Conservation (phyloP, 805 yeast species). For the Pichia nakasei region DNA sequence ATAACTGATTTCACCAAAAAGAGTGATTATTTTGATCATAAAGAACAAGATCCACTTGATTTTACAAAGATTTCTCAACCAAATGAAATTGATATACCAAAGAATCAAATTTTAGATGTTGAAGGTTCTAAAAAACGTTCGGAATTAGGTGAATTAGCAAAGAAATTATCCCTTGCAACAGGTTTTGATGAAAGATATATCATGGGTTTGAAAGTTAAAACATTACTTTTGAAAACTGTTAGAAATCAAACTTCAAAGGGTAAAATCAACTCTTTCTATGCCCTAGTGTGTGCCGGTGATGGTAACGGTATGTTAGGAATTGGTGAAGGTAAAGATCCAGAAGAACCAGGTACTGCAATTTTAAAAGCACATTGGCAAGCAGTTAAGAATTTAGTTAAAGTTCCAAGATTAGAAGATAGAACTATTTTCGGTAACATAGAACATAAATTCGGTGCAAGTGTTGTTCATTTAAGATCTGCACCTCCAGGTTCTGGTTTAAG, state of each 20-base stretch:
- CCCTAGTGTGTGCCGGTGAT: conserved; percentile 87
- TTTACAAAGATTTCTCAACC: conserved; percentile 21
- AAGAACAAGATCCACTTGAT: conserved; percentile 21
- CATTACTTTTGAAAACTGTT: conserved; percentile 68
- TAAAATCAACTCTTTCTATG: conserved; percentile 73
- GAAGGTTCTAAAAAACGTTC: conserved; percentile 17
- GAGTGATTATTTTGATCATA: conserved; percentile 71
- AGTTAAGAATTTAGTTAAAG: conserved; percentile 67
- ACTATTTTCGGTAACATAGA: conserved; percentile 82
- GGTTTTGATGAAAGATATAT: conserved; percentile 60
- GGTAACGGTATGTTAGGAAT: conserved; percentile 88
- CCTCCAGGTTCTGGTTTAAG: conserved; percentile 92
- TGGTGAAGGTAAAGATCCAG: conserved; percentile 89
- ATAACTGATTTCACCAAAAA: conserved; percentile 60
- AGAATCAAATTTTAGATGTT: conserved; percentile 15
- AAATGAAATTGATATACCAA: conserved; percentile 18
- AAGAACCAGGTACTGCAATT: conserved; percentile 65
- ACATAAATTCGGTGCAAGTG: conserved; percentile 79
- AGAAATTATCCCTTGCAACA: conserved; percentile 51
- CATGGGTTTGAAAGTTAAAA: conserved; percentile 51
- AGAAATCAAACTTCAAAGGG: conserved; percentile 91
- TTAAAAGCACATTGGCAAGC: conserved; percentile 91
- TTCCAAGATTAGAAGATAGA: conserved; percentile 86
- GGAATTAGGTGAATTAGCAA: conserved; percentile 33
- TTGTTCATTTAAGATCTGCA: conserved; percentile 72